Evolutionary conservation across 2,329 filamentous ascomycete genomes (phyloP), one percentile per base, ranked within the genome.

Genomic region (Trichothecium sympodiale): DNA sequence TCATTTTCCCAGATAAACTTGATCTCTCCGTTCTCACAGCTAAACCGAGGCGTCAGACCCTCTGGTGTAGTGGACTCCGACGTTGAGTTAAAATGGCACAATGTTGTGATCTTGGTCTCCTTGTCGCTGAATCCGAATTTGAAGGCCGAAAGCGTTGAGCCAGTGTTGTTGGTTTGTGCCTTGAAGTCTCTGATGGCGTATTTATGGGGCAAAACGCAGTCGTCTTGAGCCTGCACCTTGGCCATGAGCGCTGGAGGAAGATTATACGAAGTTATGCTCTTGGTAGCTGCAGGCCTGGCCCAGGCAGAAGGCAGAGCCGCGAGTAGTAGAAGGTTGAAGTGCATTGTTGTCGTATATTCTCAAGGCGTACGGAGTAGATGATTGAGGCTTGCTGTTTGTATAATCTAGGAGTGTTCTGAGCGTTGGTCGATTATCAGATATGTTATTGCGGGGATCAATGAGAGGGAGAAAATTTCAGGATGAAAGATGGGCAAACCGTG

Each of bases 61-160:
- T 44, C 37, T 4, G 50, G 44, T 30, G 46, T 52, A 16, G 57
- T 49, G 8, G 61, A 53, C 26, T 43, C 43, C 3, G 65, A 67
- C 6, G 56, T 57, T 14, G 55, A 52, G 46, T 71, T 65, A 47
- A 55, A 59, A 27, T 56, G 50, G 50, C 68, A 72, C 2, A 41
- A 39, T 8, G 65, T 65, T n/a, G 48, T 46, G 33, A 64, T 47
- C 3, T 46, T 42, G 14, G 64, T 68, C n/a, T 45, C 50, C 9
- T 47, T 33, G 43, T 69, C 64, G 28, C 47, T 34, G 48, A 59
- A 71, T 34, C 40, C 47, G 43, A 71, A 71, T 36, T 55, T 43
- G 41, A 62, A 47, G 7, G 46, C 47, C 14, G 46, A 41, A 15
- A 61, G 43, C 8, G 49, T 50, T 17, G 50, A 37, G n/a, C 52